Evolutionary conservation across 78 protist genomes (phyloP), one percentile per base, ranked within the genome.

Genomic region (Emiliania huxleyi): DNA sequence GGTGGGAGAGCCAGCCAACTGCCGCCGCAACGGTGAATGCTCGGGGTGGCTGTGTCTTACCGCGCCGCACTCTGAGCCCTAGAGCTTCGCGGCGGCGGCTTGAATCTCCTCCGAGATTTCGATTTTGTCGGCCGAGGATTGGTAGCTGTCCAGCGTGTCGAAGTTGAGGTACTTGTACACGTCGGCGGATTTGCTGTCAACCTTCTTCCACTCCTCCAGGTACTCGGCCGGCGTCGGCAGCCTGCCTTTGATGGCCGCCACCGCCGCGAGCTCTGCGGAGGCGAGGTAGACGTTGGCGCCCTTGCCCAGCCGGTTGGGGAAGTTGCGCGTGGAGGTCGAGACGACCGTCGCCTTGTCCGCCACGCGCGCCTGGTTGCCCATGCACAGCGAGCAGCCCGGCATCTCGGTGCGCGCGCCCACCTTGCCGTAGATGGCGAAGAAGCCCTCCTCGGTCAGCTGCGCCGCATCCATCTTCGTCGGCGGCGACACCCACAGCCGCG

Each of bases 301-400:
- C 91, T 91, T 94, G 55, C 96, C 96, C 42, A 94, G 94, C 6
- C 96, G 88, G 94, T 94, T 94, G 81, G 96, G 96, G 94, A 94
- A 94, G 92, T 94, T 94, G 69, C 96, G 71, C 37, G 96, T 94
- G 48, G 96, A 94, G 71, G 96, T 94, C 49, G 96, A 94, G 46
- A 94, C 93, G 77, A 94, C 96, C 21, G 93, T 91, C 38, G 96
- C 37, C 90, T 73, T 91, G 93, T 94, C 96, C 45, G 43, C 91
- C 42, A 94, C 96, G 43, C 96, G 94, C 25, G 96, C 94, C 91
- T 94, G 96, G 94, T 94, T 94, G 71, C 96, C 96, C 96, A 94
- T 94, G 94, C 96, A 94, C 35, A 94, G 93, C 40, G 94, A 91
- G 96, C 96, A 94, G 38, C 92, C 92, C 42, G 96, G 96, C 96